Base-by-base conservation (phyloP, 495 filamentous ascomycete genomes). In the Barbatosphaeria neglecta region DNA sequence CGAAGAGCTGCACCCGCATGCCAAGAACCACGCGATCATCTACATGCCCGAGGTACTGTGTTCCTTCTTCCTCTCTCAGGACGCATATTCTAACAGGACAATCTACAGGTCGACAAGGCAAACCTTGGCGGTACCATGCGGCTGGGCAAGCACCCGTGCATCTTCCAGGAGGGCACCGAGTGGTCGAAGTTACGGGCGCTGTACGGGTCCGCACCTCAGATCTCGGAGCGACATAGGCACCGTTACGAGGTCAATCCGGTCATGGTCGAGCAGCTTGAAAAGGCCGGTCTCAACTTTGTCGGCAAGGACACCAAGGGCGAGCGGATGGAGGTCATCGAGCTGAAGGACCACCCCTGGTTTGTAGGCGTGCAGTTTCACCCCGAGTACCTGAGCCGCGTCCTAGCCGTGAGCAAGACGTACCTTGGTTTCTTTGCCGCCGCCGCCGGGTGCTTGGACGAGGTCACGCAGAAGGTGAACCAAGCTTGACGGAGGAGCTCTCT, bases 291-390 rank as follows among this genome's bases (percentile, higher is more conserved):
- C 11, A 64, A 72, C 44, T 84, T 87, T 50, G 65, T 83, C 24
- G 86, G 86, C 39, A 90, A 87, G 62, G 92, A 97, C 63, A 81
- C 85, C 50, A 76, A 67, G 44, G 86, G 87, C 27, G 75, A 83
- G 61, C 81, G 90, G 8, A 92, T 96, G 87, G 92, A 97, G 70
- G 75, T 92, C 45, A 66, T 96, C 20, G 92, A 98, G 66, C 62
- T 96, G 43, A 79, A 77, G 58, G 85, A 95, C 48, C 92, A 98
- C 60, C 84, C 85, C 1, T 98, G 78, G 72, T 98, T 82, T 59
- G 85, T 98, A 16, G 92, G 82, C 48, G 86, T 92, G 20, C 87
- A 93, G 64, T 89, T 83, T 59, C 88, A 95, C 65, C 87, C 87
- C 0, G 88, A 95, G 59, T 93, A 90, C 51, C 65, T 84, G 37